phyloP scores from a whole-genome alignment of 169 alveolate genomes.

The Eimeria maxima region DNA sequence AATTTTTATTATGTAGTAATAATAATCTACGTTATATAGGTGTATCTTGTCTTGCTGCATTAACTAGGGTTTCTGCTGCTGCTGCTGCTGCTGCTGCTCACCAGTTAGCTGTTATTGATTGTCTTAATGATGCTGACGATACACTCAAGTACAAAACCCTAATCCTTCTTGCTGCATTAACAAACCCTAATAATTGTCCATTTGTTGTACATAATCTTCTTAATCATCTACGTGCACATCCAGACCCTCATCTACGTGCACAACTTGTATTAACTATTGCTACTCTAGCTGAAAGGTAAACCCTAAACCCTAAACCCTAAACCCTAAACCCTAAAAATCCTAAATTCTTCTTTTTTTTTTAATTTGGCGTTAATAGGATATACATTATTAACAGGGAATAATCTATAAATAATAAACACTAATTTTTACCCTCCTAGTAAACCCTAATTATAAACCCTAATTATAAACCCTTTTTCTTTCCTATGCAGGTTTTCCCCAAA shows the following conservation, averaged over 20 bases:
- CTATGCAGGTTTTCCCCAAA: no score
- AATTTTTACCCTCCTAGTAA: not conserved
- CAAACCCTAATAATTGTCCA: conserved; percentile 96
- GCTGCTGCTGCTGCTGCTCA: conserved; percentile 94
- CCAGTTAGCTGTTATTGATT: conserved; percentile 90
- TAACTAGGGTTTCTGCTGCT: conserved; percentile 91
- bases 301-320: conserved; percentile 91
- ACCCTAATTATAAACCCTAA: not conserved
- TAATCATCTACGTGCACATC: conserved; percentile 90
- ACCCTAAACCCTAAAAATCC: conserved; percentile 26
- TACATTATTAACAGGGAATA: not conserved
- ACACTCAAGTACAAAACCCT: conserved; percentile 96
- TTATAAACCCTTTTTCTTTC: no score
- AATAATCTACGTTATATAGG: conserved; percentile 96
- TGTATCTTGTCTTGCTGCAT: conserved; percentile 94
- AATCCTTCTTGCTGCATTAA: conserved; percentile 93
- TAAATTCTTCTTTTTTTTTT: no score
- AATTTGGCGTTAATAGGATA: no score
- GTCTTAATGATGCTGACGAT: conserved; percentile 98
- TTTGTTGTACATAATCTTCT: conserved; percentile 95
- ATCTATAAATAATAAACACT: not conserved
- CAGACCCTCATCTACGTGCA: conserved; percentile 92
- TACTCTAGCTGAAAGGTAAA: conserved; percentile 91
- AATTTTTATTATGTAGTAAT: conserved; percentile 91
- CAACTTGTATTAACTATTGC: conserved; percentile 93